phyloP scores from a whole-genome alignment of 1,139 yeast genomes.

The Dujonia santamariae region DNA sequence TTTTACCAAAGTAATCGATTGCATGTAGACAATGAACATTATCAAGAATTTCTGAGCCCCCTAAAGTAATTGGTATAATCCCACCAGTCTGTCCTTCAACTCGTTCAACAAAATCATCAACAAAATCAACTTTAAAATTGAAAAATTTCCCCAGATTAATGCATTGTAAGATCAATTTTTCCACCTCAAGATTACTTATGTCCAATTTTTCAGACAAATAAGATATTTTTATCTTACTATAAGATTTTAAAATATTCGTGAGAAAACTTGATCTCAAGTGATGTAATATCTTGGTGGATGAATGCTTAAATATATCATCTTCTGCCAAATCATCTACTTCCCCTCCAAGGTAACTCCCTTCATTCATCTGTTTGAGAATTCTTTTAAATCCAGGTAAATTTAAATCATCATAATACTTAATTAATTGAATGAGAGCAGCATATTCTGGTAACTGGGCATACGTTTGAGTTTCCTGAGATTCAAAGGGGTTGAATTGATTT shows the following conservation, averaged over 20 bases:
- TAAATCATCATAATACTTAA: constrained; percentile 30
- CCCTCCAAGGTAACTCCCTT: too few relatives aligned
- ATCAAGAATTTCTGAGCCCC: constrained; percentile 20
- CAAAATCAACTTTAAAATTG: constrained; percentile 44
- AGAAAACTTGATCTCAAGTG: constrained; percentile 32
- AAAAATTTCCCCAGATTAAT: constrained; percentile 44
- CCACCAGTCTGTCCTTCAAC: neutral
- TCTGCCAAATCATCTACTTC: constrained; percentile 20
- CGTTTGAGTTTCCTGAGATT: constrained; percentile 54
- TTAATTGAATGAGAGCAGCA: constrained; percentile 24
- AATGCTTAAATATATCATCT: constrained; percentile 30
- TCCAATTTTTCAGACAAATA: constrained; percentile 22
- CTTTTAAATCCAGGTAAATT: constrained; percentile 21
- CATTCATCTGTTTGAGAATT: constrained; percentile 15
- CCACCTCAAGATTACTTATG: constrained; percentile 28
- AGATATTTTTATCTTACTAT: constrained; percentile 24
- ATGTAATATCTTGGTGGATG: constrained; percentile 24
- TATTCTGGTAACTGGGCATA: constrained; percentile 38
- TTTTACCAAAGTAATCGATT: too few relatives aligned
- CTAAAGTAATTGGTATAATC: constrained; percentile 18
- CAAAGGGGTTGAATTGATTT: constrained; percentile 65
- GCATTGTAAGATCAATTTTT: constrained; percentile 34
- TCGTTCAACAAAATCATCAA: constrained; percentile 22
- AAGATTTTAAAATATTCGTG: constrained; percentile 27
- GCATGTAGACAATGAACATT: constrained; percentile 26